These are phyloP conservation scores for Cryptosporidium xiaoi DNA, from an alignment of 169 alveolate species.

Conservation along the genomic window DNA sequence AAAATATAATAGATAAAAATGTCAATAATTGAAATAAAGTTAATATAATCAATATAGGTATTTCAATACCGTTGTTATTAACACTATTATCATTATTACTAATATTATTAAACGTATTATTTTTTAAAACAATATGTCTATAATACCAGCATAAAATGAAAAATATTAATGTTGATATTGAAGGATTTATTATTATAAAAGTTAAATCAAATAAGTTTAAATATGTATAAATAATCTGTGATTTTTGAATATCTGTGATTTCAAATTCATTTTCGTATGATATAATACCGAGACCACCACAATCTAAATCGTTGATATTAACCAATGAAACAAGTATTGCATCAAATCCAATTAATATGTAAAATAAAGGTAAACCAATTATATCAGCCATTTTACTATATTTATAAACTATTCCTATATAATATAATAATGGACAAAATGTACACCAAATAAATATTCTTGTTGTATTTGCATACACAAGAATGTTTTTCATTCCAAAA, in stretches of 20 bases:
- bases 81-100: no score
- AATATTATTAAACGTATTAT: background rate
- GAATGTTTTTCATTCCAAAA: constrained; percentile 11
- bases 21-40: constrained; percentile 34
- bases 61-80: constrained; percentile 6
- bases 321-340: constrained; percentile 35
- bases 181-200: constrained; percentile 38
- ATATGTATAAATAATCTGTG: constrained; percentile 37
- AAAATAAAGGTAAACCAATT: constrained; percentile 23
- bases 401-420: background rate
- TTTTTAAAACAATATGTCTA: background rate
- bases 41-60: background rate
- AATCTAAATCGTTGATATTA: constrained; percentile 49
- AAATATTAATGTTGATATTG: background rate
- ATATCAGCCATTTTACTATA: background rate
- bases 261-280: constrained; percentile 19
- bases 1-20: constrained; percentile 7
- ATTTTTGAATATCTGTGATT: constrained; percentile 58
- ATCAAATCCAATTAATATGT: constrained; percentile 22
- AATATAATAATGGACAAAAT: constrained; percentile 13
- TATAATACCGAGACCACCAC: constrained; percentile 44
- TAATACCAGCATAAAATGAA: background rate
- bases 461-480: constrained; percentile 11
- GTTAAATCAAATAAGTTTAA: constrained; percentile 28
- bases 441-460: constrained; percentile 45